phyloP scores from a whole-genome alignment of 2,329 filamentous ascomycete species.

The Monosporascus cannonballus region DNA sequence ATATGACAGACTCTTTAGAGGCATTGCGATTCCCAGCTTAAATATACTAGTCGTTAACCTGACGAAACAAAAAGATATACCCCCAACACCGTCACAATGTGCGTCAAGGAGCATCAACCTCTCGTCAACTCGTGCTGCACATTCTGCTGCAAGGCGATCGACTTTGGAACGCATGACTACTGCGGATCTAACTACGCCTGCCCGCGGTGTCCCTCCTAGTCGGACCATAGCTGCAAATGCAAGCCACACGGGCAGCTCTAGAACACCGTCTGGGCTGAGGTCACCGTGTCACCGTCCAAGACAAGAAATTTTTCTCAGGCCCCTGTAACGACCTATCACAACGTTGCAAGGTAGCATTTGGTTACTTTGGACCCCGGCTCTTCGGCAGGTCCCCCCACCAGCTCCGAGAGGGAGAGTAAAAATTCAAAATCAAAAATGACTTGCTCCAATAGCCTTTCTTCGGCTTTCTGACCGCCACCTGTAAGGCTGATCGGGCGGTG shows the following conservation, averaged over 20 bases:
- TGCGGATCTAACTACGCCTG: constrained; percentile 37
- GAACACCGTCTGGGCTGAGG: constrained; percentile 15
- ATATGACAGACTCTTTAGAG: neutral
- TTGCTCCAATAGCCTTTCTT: neutral
- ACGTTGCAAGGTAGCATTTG: neutral
- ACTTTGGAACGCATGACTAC: constrained; percentile 45
- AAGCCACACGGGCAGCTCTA: constrained; percentile 17
- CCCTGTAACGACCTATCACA: neutral
- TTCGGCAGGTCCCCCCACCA: neutral
- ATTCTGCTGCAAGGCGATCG: constrained; percentile 44
- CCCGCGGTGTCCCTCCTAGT: constrained; percentile 30
- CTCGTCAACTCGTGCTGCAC: constrained; percentile 46
- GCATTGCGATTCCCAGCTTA: neutral
- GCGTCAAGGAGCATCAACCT: constrained; percentile 34
- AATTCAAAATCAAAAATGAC: neutral
- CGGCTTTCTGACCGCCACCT: neutral
- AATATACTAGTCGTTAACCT: no score
- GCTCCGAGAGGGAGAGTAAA: neutral
- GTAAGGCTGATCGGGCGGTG: neutral
- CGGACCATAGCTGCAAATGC: constrained; percentile 18
- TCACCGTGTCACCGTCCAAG: constrained; percentile 13
- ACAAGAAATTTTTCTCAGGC: constrained; percentile 1
- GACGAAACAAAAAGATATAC: neutral
- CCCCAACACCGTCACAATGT: constrained; percentile 29
- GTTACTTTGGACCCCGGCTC: neutral